Conservation (phyloP, 2,329 filamentous ascomycete genomes). For the Septoria petroselini region DNA sequence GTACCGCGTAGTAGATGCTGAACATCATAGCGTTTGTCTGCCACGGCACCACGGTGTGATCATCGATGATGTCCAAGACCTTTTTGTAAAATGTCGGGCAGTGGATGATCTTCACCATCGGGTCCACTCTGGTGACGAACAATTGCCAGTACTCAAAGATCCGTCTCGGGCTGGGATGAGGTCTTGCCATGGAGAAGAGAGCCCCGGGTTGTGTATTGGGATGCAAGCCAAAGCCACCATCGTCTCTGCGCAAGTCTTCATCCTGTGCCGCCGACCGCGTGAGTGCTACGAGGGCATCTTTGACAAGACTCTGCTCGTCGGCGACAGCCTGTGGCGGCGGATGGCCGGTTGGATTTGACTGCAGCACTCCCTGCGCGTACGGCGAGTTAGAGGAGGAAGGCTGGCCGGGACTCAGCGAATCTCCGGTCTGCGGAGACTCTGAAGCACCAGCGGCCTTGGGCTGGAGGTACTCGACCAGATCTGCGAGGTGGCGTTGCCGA, state of each 20-base stretch:
- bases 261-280: constrained; percentile 27
- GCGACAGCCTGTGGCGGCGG: constrained; percentile 9
- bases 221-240: constrained; percentile 15
- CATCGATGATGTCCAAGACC: constrained; percentile 23
- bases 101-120: constrained; percentile 33
- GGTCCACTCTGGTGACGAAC: constrained; percentile 30
- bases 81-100: constrained; percentile 27
- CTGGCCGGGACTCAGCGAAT: constrained; percentile 16
- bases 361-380: not conserved
- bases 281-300: constrained; percentile 32
- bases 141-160: constrained; percentile 33
- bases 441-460: constrained; percentile 17
- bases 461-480: constrained; percentile 32
- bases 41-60: constrained; percentile 15
- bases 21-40: constrained; percentile 26
- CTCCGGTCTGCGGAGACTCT: not conserved
- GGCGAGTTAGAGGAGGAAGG: constrained; percentile 12
- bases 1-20: constrained; percentile 30
- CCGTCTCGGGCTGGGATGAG: constrained; percentile 22
- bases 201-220: not conserved
- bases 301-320: constrained; percentile 28
- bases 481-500: constrained; percentile 32
- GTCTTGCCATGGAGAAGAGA: constrained; percentile 2
- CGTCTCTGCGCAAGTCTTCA: constrained; percentile 21
- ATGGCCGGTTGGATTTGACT: constrained; percentile 1